A percentile compares a stretch with the other conserved stretches of the same genome.
Evolutionary conservation across 139 green algal species (phyloP).

Genomic region (Yamagishiella unicocca): DNA sequence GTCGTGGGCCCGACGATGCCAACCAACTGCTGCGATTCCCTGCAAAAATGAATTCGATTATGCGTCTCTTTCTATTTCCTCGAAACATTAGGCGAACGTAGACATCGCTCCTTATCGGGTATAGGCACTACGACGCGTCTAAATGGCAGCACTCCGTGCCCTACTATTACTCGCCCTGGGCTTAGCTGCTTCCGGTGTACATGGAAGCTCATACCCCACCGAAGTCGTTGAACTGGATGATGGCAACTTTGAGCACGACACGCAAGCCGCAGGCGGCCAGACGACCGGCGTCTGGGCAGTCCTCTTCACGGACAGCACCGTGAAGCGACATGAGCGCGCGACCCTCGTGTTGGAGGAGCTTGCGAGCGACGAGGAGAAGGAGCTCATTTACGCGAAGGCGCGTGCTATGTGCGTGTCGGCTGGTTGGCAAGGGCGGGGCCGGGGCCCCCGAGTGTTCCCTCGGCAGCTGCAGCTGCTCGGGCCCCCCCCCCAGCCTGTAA

Average conservation of each 20-base stretch:
- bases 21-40: no score
- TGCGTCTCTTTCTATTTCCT: no score
- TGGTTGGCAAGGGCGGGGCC: no score
- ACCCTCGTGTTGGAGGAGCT: constrained; percentile 8
- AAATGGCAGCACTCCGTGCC: not conserved
- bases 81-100: no score
- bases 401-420: no score
- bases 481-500: no score
- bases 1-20: no score
- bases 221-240: constrained; percentile 42
- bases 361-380: constrained; percentile 54
- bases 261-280: constrained; percentile 62
- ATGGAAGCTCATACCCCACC: constrained; percentile 16
- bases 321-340: not conserved
- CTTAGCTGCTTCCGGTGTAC: not conserved
- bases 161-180: not conserved
- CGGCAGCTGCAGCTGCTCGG: no score
- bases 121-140: no score
- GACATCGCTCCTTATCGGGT: no score
- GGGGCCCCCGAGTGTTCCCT: no score
- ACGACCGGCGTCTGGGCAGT: constrained; percentile 61
- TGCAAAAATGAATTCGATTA: no score
- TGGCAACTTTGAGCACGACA: constrained; percentile 64
- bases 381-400: constrained; percentile 48
- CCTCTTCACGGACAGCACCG: constrained; percentile 13